A percentile compares a stretch with the other conserved stretches of the same genome.
Conservation (phyloP, 768 basidiomycete genomes). For the Agaricus blazei region DNA sequence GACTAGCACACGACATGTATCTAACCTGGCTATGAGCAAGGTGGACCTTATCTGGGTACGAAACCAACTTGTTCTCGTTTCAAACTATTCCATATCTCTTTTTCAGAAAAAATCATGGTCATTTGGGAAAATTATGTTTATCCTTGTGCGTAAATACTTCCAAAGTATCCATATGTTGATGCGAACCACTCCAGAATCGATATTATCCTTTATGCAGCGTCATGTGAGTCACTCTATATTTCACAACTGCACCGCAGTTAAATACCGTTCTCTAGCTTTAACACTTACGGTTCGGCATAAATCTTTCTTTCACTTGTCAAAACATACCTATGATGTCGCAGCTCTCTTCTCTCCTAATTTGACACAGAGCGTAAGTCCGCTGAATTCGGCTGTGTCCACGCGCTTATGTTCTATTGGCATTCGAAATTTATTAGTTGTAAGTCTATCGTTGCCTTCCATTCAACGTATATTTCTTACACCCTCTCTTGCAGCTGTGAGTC, state of each 20-base stretch:
- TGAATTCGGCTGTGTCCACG: background rate
- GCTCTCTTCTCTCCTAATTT: constrained; percentile 5
- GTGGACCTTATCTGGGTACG: constrained; percentile 51
- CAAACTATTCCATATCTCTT: no score
- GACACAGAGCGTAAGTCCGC: background rate
- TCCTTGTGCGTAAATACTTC: constrained; percentile 34
- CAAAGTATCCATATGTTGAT: background rate
- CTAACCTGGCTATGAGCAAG: constrained; percentile 19
- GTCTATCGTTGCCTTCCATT: background rate
- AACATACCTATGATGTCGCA: background rate
- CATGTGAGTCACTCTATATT: constrained; percentile 27
- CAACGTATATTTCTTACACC: background rate
- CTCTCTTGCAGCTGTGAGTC: background rate
- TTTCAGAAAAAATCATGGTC: constrained; percentile 50
- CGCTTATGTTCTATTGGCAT: background rate
- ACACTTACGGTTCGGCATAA: constrained; percentile 43
- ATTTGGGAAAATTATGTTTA: constrained; percentile 47
- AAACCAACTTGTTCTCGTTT: background rate
- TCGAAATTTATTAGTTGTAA: constrained; percentile 2
- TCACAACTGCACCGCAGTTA: constrained; percentile 20
- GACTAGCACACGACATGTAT: background rate
- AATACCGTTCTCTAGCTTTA: constrained; percentile 22
- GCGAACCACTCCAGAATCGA: constrained; percentile 38
- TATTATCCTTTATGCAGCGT: constrained; percentile 49
- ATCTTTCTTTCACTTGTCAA: background rate